Evolutionary conservation across 371 early-diverging fungal species (phyloP), one percentile per base, ranked within the genome.

Genomic region (Zychaea mexicana): DNA sequence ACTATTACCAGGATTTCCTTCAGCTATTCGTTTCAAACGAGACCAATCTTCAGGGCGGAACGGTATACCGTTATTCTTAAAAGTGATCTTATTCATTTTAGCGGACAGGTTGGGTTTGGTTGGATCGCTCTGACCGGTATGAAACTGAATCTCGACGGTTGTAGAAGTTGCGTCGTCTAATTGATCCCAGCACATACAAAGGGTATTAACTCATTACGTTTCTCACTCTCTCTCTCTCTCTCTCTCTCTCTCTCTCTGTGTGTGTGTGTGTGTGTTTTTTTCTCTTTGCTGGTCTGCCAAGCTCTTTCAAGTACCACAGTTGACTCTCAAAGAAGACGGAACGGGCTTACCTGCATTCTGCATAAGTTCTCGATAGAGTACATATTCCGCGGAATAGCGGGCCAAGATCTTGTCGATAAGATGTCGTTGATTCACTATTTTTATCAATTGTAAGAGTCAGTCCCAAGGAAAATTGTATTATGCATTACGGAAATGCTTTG

Each of bases 401-500:
- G 94, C 95, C 15, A 95, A 79, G 42, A 96, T 94, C 83, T 96
- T 95, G 76, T 96, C 96, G 65, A 96, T 94, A 45, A 96, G 82
- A 71, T 94, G 94, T 26, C 96, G 84, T 72, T 95, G 96, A 75
- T 96, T 95, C 17, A 65, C 60, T 61, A 61, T 10, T 49, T 7
- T 10, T 8, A 19, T 5, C 33, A 56, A 56, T 32, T 5, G 9
- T 2, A 54, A 2, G 22, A 32, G 9, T 22, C n/a, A n/a, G n/a
- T n/a, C n/a, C n/a, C n/a, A n/a, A n/a, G n/a, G n/a, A n/a, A n/a
- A n/a, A n/a, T 8, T 31, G 19, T n/a, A 13, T 5, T 21, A 32
- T 22, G 27, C 8, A 8, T n/a, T 56, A 4, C 7, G 27, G 5
- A 19, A 7, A n/a, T n/a, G n/a, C n/a, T n/a, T n/a, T n/a, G n/a